Evolutionary conservation across 177 flowering plant species (phyloP).

Genomic region (Vitis hybrid): DNA sequence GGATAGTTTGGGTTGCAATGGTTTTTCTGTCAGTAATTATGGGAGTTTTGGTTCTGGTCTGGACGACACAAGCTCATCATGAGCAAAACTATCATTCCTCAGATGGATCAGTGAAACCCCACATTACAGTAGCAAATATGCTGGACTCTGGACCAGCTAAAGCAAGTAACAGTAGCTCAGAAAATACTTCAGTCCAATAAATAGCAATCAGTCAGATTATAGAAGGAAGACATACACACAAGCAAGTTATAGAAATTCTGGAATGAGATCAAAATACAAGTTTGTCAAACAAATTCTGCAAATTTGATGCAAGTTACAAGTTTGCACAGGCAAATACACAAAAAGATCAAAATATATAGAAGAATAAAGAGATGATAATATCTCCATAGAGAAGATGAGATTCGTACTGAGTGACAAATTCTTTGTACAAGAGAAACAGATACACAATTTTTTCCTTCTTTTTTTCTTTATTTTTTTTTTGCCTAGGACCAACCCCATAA

Average conservation of each 20-base stretch:
- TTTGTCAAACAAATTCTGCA: not conserved
- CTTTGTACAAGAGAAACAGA: not conserved
- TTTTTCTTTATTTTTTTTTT: not conserved
- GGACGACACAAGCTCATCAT: slow-evolving; percentile 41
- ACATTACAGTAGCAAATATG: slow-evolving; percentile 18
- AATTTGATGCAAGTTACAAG: no score
- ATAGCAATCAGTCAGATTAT: not conserved
- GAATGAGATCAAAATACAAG: not conserved
- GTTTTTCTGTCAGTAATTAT: slow-evolving; percentile 44
- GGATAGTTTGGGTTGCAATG: slow-evolving; percentile 59
- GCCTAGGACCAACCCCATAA: not conserved
- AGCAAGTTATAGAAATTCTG: not conserved
- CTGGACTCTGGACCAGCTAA: slow-evolving; percentile 21
- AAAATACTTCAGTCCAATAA: slow-evolving; percentile 5
- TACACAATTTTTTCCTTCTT: not conserved
- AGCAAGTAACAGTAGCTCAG: slow-evolving; percentile 2
- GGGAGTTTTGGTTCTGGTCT: slow-evolving; percentile 52
- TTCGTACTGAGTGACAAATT: not conserved
- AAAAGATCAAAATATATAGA: not conserved
- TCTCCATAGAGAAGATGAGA: not conserved
- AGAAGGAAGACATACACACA: not conserved
- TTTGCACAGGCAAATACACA: not conserved
- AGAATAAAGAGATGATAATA: not conserved
- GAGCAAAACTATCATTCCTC: slow-evolving; percentile 29
- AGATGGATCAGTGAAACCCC: slow-evolving; percentile 52